Base-by-base conservation (phyloP, 2,329 filamentous ascomycete species). In the Alternaria triticimaculans region DNA sequence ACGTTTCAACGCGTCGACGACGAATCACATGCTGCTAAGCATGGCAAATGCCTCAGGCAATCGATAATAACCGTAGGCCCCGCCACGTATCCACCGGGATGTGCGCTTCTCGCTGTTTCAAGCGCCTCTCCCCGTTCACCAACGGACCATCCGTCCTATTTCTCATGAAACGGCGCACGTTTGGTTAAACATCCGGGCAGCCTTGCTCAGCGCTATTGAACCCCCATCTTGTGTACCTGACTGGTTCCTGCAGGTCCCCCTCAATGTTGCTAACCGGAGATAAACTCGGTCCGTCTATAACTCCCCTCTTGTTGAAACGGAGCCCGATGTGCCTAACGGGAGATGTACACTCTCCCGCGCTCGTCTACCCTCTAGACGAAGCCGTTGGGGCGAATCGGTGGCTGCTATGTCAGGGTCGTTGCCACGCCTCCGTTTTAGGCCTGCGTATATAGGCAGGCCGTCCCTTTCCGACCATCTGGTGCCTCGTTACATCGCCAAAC, bases 81-180 rank as follows among this genome's bases (percentile, higher is more conserved):
- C 60, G 56, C 60, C 63, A 65, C 62, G 45, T 65, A 58, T 30
- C 30, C 54, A 43, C 54, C 55, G 61, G 67, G 63, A 65, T 71
- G 33, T 41, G 48, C 55, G 41, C 46, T 57, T 59, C 62, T 69
- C 55, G 51, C 64, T 67, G 74, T 73, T 75, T 75, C 71, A 75
- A 58, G 61, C 71, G 58, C 67, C 65, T 69, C 63, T 51, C 56
- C 57, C 58, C 60, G 62, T 33, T 62, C 56, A 48, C 62, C 63
- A 63, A 53, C 63, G 56, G 64, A 54, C 63, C 60, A 65, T 69
- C 69, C 69, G 63, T 70, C 54, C 63, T 64, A 72, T 75, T 76
- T 66, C 72, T 70, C 68, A 61, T 76, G 73, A 77, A 77, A 77
- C 74, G 70, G 55, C 56, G 49, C 56, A 28, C 30, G 64, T 65